Evolutionary conservation across 176 grass and related monocot genomes (phyloP), one percentile per base, ranked within the genome.

Genomic region (Zizania latifolia): DNA sequence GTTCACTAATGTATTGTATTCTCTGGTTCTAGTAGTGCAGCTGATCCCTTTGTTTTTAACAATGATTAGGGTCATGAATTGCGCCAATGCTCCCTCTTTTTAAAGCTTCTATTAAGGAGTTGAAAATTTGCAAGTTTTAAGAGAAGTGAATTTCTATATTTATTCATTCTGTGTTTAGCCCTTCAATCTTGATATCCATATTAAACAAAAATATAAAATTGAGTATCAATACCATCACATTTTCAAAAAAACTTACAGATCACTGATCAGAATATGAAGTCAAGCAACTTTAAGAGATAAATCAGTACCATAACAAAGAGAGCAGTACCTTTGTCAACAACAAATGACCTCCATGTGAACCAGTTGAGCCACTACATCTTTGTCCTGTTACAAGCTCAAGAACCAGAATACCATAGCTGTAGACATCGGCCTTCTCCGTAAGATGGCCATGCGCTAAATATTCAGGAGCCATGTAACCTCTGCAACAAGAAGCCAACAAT

Each of bases 381-480:
- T 89, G 77, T 30, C 93, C 93, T 27, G 84, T 87, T 21, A 96
- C 60, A 74, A 92, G 87, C 84, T 96, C 89, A 3, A 96, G 68
- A 74, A 96, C 65, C 37, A 96, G 81, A 55, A 92, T n/a, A 1
- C 93, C 93, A 63, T 87, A 92, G 70, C 86, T 96, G 60, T 83
- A 96, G 8, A 96, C 89, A 83, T 96, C 93, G 24, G 89, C 89
- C 81, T 96, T 92, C 69, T 96, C 81, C 2, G 86, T 89, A 15
- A 96, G 81, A 80, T 96, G 92, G 8, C 92, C 92, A 48, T 92
- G 86, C 39, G 89, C 86, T 17, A 96, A 51, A 62, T 92, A 96
- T 80, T 96, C 89, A 74, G 92, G 92, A 79, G 92, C 89, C 89
- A 96, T 87, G 76, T 96, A 96, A 65, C 92, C 92, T 79, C 92